These are phyloP conservation scores for Viola odorata DNA, from an alignment of 345 rosid species.

Conservation along the genomic window DNA sequence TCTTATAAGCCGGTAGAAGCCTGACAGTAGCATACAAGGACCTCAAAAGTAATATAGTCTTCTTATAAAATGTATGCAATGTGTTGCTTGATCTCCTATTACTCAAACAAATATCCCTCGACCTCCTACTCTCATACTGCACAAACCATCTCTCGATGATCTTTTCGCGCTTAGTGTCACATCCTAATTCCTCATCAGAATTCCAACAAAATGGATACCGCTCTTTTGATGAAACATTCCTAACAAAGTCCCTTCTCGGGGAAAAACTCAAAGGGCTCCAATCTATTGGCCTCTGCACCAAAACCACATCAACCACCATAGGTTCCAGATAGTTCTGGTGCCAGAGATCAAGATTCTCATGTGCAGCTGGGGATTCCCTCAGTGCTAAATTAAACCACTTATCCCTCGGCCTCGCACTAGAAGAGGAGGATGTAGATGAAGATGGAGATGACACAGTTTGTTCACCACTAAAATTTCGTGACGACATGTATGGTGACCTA, in stretches of 20 bases:
- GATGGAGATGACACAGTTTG: constrained; percentile 69
- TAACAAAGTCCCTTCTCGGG: constrained; percentile 38
- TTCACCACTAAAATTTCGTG: constrained; percentile 75
- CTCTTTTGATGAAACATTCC: constrained; percentile 51
- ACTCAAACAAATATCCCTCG: constrained; percentile 44
- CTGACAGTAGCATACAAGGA: constrained; percentile 77
- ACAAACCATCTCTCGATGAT: constrained; percentile 90
- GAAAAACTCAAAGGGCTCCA: constrained; percentile 44
- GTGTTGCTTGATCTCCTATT: constrained; percentile 61
- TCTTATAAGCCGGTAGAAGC: constrained; percentile 85
- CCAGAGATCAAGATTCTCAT: constrained; percentile 76
- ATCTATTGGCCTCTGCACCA: constrained; percentile 49
- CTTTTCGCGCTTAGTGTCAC: constrained; percentile 52
- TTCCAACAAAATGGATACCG: constrained; percentile 36
- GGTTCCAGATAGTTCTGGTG: constrained; percentile 67
- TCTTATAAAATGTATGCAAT: constrained; percentile 64
- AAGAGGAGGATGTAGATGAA: constrained; percentile 65
- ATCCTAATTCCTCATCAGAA: constrained; percentile 61
- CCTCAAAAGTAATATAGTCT: constrained; percentile 70
- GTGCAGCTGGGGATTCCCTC: constrained; percentile 75
- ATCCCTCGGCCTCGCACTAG: constrained; percentile 79
- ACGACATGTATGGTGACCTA: constrained; percentile 76
- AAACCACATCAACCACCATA: constrained; percentile 78
- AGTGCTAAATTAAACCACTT: constrained; percentile 94
- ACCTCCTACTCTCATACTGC: constrained; percentile 67